These are phyloP conservation scores for Cystofilobasidium macerans DNA, from an alignment of 768 basidiomycete species.

Conservation along the genomic window DNA sequence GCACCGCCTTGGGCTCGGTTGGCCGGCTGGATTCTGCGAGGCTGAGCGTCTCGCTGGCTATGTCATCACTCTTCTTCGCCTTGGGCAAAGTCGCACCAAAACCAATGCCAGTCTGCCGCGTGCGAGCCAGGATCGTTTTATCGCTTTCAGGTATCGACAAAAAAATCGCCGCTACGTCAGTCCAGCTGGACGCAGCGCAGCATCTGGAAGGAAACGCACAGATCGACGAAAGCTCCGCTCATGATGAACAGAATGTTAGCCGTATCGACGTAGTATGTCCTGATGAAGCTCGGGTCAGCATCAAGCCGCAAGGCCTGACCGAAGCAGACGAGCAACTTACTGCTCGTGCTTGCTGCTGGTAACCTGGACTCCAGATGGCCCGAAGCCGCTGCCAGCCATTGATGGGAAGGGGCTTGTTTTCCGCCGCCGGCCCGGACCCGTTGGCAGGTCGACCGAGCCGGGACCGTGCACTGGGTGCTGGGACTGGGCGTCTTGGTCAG, in stretches of 20 bases:
- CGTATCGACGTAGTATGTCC: slow-evolving; percentile 62
- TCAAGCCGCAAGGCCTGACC: slow-evolving; percentile 26
- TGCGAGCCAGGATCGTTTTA: slow-evolving; percentile 35
- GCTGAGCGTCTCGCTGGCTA: neutral
- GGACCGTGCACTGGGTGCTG: neutral
- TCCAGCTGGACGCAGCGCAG: neutral
- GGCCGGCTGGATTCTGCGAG: neutral
- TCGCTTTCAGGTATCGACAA: slow-evolving; percentile 89
- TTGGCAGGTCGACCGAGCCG: no score
- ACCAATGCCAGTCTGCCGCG: slow-evolving; percentile 36
- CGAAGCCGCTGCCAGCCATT: neutral
- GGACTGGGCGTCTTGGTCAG: neutral
- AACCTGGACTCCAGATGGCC: neutral
- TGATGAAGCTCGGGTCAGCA: neutral
- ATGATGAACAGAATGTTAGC: slow-evolving; percentile 88
- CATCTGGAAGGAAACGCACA: slow-evolving; percentile 65
- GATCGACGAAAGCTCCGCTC: slow-evolving; percentile 87
- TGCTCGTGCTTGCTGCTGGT: slow-evolving; percentile 51
- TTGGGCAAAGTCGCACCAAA: slow-evolving; percentile 33
- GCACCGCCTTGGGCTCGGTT: neutral
- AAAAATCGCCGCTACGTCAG: slow-evolving; percentile 54
- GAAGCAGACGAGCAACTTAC: slow-evolving; percentile 29
- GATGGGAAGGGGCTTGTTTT: neutral
- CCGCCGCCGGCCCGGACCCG: neutral
- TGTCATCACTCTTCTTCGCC: slow-evolving; percentile 43